Conservation (phyloP, 148 eudicot species). For the Spergularia marina region DNA sequence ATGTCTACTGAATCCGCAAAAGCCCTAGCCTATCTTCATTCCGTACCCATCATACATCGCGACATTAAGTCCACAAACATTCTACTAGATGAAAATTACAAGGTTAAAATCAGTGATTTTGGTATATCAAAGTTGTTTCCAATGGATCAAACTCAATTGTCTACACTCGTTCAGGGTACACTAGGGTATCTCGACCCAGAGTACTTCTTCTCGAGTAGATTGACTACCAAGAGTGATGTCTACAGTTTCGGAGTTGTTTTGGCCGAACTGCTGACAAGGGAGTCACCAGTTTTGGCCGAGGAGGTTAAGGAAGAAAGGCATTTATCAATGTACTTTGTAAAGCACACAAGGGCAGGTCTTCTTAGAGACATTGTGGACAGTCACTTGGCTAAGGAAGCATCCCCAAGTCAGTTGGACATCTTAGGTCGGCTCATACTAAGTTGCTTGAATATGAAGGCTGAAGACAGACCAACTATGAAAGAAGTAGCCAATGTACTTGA, state of each 20-base stretch:
- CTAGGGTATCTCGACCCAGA: conserved; percentile 26
- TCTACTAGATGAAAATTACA: conserved; percentile 14
- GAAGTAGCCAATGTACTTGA: too few relatives aligned
- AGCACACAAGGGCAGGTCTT: too few relatives aligned
- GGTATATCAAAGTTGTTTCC: conserved; percentile 22
- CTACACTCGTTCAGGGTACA: conserved; percentile 25
- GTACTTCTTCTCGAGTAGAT: conserved; percentile 17
- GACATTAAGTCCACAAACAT: conserved; percentile 24
- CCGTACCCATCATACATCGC: conserved; percentile 24
- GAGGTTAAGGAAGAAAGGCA: conserved; percentile 1
- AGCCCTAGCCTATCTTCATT: conserved; percentile 22
- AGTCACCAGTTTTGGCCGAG: conserved; percentile 7
- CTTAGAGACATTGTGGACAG: too few relatives aligned
- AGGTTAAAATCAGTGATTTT: conserved; percentile 16
- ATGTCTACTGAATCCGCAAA: conserved; percentile 21
- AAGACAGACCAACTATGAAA: too few relatives aligned
- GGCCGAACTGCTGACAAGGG: conserved; percentile 19
- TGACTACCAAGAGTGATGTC: conserved; percentile 23
- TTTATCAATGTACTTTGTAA: conserved; percentile 12
- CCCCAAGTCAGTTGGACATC: too few relatives aligned
- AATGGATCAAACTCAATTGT: conserved; percentile 19
- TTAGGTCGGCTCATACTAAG: too few relatives aligned
- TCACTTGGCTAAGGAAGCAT: too few relatives aligned
- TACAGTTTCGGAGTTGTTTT: conserved; percentile 21
- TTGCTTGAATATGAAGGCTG: too few relatives aligned